phyloP scores from a whole-genome alignment of 2,329 filamentous ascomycete genomes.

The Gremmenia infestans region DNA sequence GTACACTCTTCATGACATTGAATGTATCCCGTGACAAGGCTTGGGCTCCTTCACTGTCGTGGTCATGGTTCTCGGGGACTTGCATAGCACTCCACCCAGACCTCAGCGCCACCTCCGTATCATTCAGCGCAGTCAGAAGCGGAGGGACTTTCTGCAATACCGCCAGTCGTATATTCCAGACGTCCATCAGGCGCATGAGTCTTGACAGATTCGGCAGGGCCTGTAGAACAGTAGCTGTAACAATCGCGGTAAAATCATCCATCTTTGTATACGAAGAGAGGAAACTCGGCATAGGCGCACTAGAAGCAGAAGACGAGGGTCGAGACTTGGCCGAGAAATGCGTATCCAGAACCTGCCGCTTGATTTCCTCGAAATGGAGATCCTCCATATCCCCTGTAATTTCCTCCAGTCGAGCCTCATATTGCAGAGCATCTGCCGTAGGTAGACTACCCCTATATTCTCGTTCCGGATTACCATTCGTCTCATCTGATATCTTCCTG shows the following conservation, averaged over 20 bases:
- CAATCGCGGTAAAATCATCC: conserved; percentile 83
- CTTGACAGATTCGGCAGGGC: conserved; percentile 75
- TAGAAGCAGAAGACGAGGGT: conserved; percentile 44
- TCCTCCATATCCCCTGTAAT: conserved; percentile 66
- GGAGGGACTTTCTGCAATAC: conserved; percentile 70
- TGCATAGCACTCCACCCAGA: conserved; percentile 62
- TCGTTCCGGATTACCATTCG: conserved; percentile 5
- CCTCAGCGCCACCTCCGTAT: conserved; percentile 58
- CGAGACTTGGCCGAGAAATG: conserved; percentile 63
- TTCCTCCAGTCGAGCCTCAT: conserved; percentile 68
- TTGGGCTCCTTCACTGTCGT: conserved; percentile 2
- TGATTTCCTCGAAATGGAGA: conserved; percentile 79
- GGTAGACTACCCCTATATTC: conserved; percentile 58
- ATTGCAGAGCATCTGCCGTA: conserved; percentile 56
- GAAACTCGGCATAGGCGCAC: conserved; percentile 36
- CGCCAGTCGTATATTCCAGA: conserved; percentile 72
- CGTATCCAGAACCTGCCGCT: conserved; percentile 77
- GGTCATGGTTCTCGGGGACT: conserved; percentile 19
- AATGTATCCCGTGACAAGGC: conserved; percentile 38
- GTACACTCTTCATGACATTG: conserved; percentile 53
- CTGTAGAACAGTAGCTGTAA: conserved; percentile 89
- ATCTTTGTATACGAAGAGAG: conserved; percentile 60
- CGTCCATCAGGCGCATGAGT: conserved; percentile 65
- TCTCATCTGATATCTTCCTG: conserved; percentile 32
- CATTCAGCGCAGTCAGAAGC: conserved; percentile 61